phyloP scores from a whole-genome alignment of 106 monocot species.

The Allium sativum region DNA sequence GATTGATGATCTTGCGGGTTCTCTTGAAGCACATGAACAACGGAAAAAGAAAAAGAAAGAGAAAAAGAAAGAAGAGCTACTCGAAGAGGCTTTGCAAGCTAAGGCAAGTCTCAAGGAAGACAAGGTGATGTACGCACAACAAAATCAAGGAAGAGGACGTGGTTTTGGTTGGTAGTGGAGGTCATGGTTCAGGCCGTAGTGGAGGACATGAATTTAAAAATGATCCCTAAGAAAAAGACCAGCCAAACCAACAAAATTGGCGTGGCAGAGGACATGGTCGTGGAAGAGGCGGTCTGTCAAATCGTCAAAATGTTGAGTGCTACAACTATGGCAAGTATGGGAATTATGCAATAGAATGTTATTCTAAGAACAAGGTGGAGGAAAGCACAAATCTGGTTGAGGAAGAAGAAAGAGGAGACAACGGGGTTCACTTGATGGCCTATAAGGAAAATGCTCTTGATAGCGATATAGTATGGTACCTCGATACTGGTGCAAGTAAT shows the following conservation, averaged over 20 bases:
- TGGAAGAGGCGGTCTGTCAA: no score
- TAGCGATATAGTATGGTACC: slow-evolving; percentile 14
- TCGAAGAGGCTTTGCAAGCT: slow-evolving; percentile 5
- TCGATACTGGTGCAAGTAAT: slow-evolving; percentile 1
- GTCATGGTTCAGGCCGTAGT: no score
- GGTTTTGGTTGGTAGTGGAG: no score
- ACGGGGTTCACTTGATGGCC: slow-evolving; percentile 9
- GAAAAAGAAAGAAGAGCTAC: not conserved
- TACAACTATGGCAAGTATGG: no score
- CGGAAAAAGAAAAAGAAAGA: slow-evolving; percentile 12
- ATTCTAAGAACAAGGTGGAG: slow-evolving; percentile 3
- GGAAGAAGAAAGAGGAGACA: slow-evolving; percentile 7
- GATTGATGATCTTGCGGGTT: not conserved
- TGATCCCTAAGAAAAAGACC: no score
- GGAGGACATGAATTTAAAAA: no score
- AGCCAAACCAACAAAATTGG: no score
- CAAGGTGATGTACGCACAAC: slow-evolving; percentile 15
- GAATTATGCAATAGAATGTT: slow-evolving; percentile 1
- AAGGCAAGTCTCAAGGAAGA: slow-evolving; percentile 11
- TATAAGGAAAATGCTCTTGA: slow-evolving; percentile 1
- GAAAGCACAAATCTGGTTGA: slow-evolving; percentile 6
- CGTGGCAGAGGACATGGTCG: no score
- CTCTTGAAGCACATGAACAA: slow-evolving; percentile 2
- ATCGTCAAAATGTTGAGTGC: no score
- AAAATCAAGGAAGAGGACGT: slow-evolving; percentile 9